Base-by-base conservation (phyloP, 192 early-diverging fungal genomes). In the Endogone sp. region DNA sequence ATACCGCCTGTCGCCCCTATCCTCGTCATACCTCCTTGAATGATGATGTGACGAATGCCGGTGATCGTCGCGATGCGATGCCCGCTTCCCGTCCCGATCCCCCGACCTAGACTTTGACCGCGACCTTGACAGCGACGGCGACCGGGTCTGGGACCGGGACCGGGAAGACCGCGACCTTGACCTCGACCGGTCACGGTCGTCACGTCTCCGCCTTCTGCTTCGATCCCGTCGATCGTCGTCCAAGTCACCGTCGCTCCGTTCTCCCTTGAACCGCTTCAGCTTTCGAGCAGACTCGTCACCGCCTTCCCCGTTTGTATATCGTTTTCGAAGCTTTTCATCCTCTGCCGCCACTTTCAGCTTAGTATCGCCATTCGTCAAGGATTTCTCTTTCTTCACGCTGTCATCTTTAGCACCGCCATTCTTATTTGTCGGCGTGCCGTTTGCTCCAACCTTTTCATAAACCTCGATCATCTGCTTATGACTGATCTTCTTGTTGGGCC, bases 401-500 rank as follows among this genome's bases (percentile, higher is more conserved):
- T 56, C 8, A 65, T 68, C 13, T 65, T 68, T 67, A 63, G 68
- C 60, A 63, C 67, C 25, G 63, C 68, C 29, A 29, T 62, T 62
- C 26, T 69, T 44, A 44, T 60, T 44, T 30, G 60, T 28, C 2
- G 75, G 62, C 68, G 66, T 21, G 56, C 62, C 60, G 69, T 64
- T 70, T 64, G 74, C 67, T 80, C 85, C 77, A 58, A 84, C 60
- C 25, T 83, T 71, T 62, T 79, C 80, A 84, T 88, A 89, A 62
- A 88, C 69, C 49, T 80, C 62, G 71, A 81, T 80, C 44, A 89
- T 58, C 70, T 87, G 73, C 22, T 75, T 67, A 61, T 84, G 75
- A 56, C 86, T 74, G 25, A 92, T 76, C 26, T 71, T 68, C 64
- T 81, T 66, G 58, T 74, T 76, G 22, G 88, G 86, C 91, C 88